These are phyloP conservation scores for Avena atlantica DNA, from an alignment of 176 grass and related monocot genomes.

Conservation along the genomic window DNA sequence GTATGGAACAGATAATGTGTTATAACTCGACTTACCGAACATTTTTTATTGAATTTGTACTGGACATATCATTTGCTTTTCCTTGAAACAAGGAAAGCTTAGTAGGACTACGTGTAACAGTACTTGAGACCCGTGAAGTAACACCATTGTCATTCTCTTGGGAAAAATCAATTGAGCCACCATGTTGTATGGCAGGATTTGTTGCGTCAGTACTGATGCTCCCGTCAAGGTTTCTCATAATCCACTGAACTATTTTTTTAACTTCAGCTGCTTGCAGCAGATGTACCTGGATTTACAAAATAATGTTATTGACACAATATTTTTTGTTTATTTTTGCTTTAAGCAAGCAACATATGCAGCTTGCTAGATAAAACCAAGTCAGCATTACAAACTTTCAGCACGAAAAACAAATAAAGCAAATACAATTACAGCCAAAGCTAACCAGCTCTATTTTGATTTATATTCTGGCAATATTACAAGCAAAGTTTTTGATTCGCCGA, in stretches of 20 bases:
- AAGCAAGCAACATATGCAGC: too few species aligned
- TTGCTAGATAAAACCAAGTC: too few species aligned
- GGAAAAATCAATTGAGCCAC: conserved; percentile 48
- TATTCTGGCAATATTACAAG: too few species aligned
- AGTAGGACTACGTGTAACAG: conserved; percentile 56
- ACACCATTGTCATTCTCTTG: conserved; percentile 61
- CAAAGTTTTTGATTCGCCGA: too few species aligned
- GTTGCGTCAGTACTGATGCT: conserved; percentile 57
- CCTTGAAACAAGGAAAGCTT: conserved; percentile 73
- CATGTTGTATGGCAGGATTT: conserved; percentile 37
- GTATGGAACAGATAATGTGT: neutral
- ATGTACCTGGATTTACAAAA: conserved; percentile 82
- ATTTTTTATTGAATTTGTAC: conserved; percentile 83
- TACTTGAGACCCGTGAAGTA: conserved; percentile 65
- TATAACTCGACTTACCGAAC: conserved; percentile 63
- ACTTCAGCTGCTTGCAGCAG: conserved; percentile 91
- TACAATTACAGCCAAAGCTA: too few species aligned
- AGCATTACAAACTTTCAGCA: too few species aligned
- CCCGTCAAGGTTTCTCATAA: conserved; percentile 92
- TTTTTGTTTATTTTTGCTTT: neutral
- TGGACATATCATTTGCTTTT: conserved; percentile 76
- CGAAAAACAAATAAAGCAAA: too few species aligned
- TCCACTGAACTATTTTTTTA: conserved; percentile 89
- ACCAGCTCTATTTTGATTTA: too few species aligned
- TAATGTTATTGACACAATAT: conserved; percentile 31